Base-by-base conservation (phyloP, 2,329 filamentous ascomycete genomes). In the Dothideomycetes sp. region DNA sequence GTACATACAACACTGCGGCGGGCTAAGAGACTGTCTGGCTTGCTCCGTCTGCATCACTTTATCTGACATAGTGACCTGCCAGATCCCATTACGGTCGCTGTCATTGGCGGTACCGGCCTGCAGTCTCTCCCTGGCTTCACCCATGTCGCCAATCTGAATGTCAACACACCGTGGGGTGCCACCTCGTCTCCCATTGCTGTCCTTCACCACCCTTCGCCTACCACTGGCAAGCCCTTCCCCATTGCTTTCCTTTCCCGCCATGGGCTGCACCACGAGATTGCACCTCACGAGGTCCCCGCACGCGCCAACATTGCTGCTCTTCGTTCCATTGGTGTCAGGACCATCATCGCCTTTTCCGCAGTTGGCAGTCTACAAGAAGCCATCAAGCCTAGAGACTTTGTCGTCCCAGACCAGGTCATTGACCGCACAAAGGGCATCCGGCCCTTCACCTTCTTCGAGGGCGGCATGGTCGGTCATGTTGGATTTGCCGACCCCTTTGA, bases 261-360 rank as follows among this genome's bases (percentile, higher is more conserved):
- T 64, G 91, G 91, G 49, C 60, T 78, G 10, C 72, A 91, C 73
- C 91, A 98, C 68, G 76, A 95, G 63, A 73, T 84, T 50, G 86
- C 88, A 4, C 91, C 91, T 0, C 88, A 95, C 58, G 91, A 98
- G 65, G 84, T 98, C n/a, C 87, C 88, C 44, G 77, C 80, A 49
- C 85, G 85, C 47, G 91, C 91, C 63, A 98, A 96, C 69, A 94
- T 98, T 55, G 89, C 91, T n/a, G 91, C 91, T n/a, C 72, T 98
- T 47, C 81, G 91, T 49, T 79, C 77, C 53, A 72, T 98, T 45
- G 91, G 91, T 49, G 91, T 96, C 34, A 80, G 88, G 55, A 84
- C 79, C 58, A 77, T 96, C 59, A 84, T 98, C 57, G 87, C 89
- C 47, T 98, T 98, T 69, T 89, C 82, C 48, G 91, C 91, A 36